These are phyloP conservation scores for Lactifluus hygrophoroides DNA, from an alignment of 768 basidiomycete species.

Conservation along the genomic window DNA sequence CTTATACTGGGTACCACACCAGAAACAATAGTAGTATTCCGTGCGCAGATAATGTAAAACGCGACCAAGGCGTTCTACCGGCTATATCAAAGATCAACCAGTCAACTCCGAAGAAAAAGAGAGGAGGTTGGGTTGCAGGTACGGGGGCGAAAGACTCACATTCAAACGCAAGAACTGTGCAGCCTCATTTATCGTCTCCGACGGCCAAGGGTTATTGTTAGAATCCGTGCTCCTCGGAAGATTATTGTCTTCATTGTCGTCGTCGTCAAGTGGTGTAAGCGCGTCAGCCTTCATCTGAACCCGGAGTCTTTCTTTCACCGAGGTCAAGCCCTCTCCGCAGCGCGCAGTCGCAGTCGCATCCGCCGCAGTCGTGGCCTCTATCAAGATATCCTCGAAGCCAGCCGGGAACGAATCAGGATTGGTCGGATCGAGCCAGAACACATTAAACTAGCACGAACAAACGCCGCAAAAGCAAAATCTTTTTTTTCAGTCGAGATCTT, in stretches of 20 bases:
- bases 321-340: constrained; percentile 26
- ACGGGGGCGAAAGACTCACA: constrained; percentile 22
- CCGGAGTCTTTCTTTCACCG: constrained; percentile 44
- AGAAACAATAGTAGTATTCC: constrained; percentile 73
- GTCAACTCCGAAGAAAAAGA: constrained; percentile 25
- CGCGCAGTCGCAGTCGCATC: background rate
- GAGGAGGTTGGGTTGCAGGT: background rate
- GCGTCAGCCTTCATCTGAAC: constrained; percentile 71
- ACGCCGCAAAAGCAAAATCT: background rate
- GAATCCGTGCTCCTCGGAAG: constrained; percentile 21
- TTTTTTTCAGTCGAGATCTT: background rate
- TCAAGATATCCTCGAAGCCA: constrained; percentile 53
- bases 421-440: constrained; percentile 67
- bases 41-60: constrained; percentile 68
- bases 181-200: constrained; percentile 58
- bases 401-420: constrained; percentile 57
- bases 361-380: constrained; percentile 26
- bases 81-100: constrained; percentile 33
- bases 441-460: constrained; percentile 53
- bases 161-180: constrained; percentile 58
- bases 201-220: constrained; percentile 32
- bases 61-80: constrained; percentile 56
- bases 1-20: constrained; percentile 77
- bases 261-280: constrained; percentile 42
- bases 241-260: constrained; percentile 34